Base-by-base conservation (phyloP, 768 basidiomycete species). In the Mycena latifolia region DNA sequence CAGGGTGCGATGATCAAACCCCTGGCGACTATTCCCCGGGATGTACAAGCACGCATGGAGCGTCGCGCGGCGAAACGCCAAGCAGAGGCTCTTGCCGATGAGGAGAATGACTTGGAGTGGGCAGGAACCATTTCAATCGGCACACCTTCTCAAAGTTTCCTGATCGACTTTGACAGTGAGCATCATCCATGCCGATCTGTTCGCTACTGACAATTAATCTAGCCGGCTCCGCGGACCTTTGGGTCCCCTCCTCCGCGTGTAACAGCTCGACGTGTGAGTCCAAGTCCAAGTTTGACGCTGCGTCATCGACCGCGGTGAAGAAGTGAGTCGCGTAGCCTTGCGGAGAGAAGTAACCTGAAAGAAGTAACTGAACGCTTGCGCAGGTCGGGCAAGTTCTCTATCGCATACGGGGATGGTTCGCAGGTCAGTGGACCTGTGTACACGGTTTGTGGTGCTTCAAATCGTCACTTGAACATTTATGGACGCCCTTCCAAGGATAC, bases 381-480 rank as follows among this genome's bases (percentile, higher is more conserved):
- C 33, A 35, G 33, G 11, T 50, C 70, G 11, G 71, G 76, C 55
- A 12, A 5, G 4, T 61, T 61, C 29, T 28, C n/a, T 7, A 61
- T 61, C 12, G 11, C 3, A 18, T 61, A 53, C 24, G 84, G 81
- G 27, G 85, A 86, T 57, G 83, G 83, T 3, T 80, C 78, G 0
- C 71, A 75, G 0, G 82, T 82, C 14, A 67, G 66, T 7, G 86
- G 85, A 9, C 85, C 78, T 69, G 74, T 67, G 27, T 85, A 86
- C 66, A 77, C 67, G 8, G 53, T 55, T 25, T 1, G 41, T 24
- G 10, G 17, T 20, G 6, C 28, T 25, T 45, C 20, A 2, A 24
- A n/a, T n/a, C n/a, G n/a, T n/a, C n/a, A n/a, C n/a, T n/a, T n/a
- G n/a, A n/a, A n/a, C n/a, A n/a, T n/a, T n/a, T n/a, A n/a, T n/a